A percentile compares a stretch with the other conserved stretches of the same genome.
phyloP scores from a whole-genome alignment of 176 grass and related monocot genomes.

The Zoysia pacifica region DNA sequence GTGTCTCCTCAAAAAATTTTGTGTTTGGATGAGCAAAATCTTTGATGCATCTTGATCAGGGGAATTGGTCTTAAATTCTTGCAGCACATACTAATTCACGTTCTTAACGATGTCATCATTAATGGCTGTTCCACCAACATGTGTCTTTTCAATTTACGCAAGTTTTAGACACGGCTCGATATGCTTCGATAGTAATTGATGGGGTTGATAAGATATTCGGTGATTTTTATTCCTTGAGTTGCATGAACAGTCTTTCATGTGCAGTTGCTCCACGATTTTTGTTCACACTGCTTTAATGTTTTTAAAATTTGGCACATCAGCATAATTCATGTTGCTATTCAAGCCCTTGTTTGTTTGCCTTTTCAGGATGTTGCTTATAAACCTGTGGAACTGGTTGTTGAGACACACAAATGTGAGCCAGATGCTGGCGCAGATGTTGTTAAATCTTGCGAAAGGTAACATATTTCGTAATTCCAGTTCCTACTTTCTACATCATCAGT shows the following conservation, averaged over 20 bases:
- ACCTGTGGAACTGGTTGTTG: constrained; percentile 63
- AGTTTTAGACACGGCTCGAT: not conserved
- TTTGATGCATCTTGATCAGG: not conserved
- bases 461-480: not conserved
- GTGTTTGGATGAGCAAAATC: too few species aligned
- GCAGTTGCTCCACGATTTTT: not conserved
- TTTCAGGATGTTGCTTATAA: constrained; percentile 83
- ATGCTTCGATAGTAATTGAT: constrained; percentile 7
- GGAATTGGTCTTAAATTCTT: not conserved
- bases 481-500: not conserved
- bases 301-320: not conserved
- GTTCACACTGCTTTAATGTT: not conserved
- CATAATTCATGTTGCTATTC: not conserved
- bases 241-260: not conserved
- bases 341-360: constrained; percentile 16
- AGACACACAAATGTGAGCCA: constrained; percentile 77
- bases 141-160: too few species aligned
- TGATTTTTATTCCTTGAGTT: not conserved
- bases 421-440: constrained; percentile 74
- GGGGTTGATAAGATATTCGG: not conserved
- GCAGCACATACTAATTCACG: not conserved
- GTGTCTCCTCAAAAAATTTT: too few species aligned
- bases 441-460: constrained; percentile 73
- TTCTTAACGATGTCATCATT: not conserved
- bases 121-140: not conserved